Conservation (phyloP, 1,284 basidiomycete genomes). For the Trametes polyzona region DNA sequence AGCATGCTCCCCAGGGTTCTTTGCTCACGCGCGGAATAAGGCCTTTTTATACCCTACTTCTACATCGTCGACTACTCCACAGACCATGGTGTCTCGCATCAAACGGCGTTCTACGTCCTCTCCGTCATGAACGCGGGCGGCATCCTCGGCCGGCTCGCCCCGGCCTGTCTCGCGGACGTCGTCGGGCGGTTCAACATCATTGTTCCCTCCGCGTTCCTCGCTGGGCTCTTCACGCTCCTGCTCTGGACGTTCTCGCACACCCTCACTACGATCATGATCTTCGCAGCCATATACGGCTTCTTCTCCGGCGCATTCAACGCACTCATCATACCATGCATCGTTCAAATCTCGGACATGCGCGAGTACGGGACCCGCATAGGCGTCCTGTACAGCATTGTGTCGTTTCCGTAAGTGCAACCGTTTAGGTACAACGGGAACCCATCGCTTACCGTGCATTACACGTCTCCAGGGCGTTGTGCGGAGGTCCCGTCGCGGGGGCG, state of each 20-base stretch:
- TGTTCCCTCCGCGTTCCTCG: slow-evolving; percentile 58
- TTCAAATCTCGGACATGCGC: slow-evolving; percentile 48
- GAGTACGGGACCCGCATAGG: slow-evolving; percentile 65
- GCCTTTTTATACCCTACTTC: slow-evolving; percentile 63
- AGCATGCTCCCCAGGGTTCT: not conserved
- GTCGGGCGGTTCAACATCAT: slow-evolving; percentile 62
- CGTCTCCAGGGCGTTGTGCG: slow-evolving; percentile 63
- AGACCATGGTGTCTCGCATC: slow-evolving; percentile 18
- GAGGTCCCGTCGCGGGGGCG: slow-evolving; percentile 61
- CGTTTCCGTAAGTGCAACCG: slow-evolving; percentile 59
- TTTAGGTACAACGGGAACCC: not conserved
- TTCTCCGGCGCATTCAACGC: slow-evolving; percentile 40
- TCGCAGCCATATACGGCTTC: slow-evolving; percentile 59
- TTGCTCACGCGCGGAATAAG: not conserved
- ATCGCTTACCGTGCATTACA: not conserved
- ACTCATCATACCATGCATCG: slow-evolving; percentile 37
- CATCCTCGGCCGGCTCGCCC: slow-evolving; percentile 59
- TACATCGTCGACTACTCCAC: slow-evolving; percentile 34
- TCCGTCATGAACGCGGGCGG: slow-evolving; percentile 68
- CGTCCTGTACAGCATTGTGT: slow-evolving; percentile 61
- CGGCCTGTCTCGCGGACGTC: slow-evolving; percentile 62
- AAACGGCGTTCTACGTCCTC: slow-evolving; percentile 50
- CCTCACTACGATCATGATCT: slow-evolving; percentile 47
- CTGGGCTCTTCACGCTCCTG: slow-evolving; percentile 58
- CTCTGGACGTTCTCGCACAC: slow-evolving; percentile 55